phyloP scores from a whole-genome alignment of 164 flowering plant species.

The Santalum album region DNA sequence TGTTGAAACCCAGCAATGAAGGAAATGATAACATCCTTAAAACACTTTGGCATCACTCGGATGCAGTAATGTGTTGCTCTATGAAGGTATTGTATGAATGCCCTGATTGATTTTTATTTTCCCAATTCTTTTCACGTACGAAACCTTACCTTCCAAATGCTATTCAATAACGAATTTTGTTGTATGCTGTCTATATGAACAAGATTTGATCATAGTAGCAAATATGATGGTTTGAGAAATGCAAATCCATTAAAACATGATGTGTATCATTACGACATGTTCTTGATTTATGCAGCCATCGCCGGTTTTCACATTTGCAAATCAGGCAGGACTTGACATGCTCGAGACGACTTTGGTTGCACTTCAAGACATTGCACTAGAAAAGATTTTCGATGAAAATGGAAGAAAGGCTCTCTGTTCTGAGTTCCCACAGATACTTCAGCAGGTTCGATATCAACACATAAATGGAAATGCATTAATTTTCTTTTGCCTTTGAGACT shows the following conservation, averaged over 20 bases:
- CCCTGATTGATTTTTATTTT: too few species aligned
- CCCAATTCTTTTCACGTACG: too few species aligned
- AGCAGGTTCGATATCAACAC: slow-evolving; percentile 29
- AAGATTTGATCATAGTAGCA: too few species aligned
- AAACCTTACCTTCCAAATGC: too few species aligned
- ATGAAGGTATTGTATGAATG: background rate
- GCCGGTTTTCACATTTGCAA: slow-evolving; percentile 3
- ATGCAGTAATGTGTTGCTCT: slow-evolving; percentile 2
- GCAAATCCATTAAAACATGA: too few species aligned
- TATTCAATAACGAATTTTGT: too few species aligned
- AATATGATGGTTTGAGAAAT: too few species aligned
- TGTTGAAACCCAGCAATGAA: background rate
- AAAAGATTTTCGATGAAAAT: slow-evolving; percentile 14
- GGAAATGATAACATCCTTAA: background rate
- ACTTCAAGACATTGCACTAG: slow-evolving; percentile 1
- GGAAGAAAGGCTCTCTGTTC: slow-evolving; percentile 47
- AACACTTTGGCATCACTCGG: slow-evolving; percentile 2
- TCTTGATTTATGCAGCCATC: background rate
- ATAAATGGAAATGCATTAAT: too few species aligned
- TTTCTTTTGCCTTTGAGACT: too few species aligned
- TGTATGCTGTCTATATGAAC: too few species aligned
- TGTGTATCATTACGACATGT: too few species aligned
- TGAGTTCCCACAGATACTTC: slow-evolving; percentile 59
- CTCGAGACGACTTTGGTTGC: slow-evolving; percentile 4
- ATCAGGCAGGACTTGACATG: slow-evolving; percentile 7